These are phyloP conservation scores for Coemansia sp. DNA, from an alignment of 192 early-diverging fungal genomes.

Conservation along the genomic window DNA sequence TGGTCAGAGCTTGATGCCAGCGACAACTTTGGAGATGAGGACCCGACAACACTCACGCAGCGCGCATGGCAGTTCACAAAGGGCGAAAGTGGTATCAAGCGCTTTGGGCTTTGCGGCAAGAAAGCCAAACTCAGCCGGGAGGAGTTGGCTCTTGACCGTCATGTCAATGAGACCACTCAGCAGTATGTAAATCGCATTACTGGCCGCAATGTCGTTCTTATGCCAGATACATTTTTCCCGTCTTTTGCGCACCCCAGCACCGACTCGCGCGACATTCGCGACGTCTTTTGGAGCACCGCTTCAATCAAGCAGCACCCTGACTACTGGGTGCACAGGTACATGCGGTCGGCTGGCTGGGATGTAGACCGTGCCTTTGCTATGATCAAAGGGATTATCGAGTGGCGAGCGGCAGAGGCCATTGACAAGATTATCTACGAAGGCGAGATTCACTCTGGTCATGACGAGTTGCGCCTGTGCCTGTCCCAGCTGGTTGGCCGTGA, in stretches of 20 bases:
- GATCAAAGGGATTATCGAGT: slow-evolving; percentile 23
- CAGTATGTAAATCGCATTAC: slow-evolving; percentile 26
- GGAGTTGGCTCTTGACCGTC: slow-evolving; percentile 21
- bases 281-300: slow-evolving; percentile 27
- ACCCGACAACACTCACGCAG: slow-evolving; percentile 18
- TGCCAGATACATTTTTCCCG: slow-evolving; percentile 32
- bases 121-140: slow-evolving; percentile 15
- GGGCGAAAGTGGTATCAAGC: slow-evolving; percentile 18
- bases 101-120: slow-evolving; percentile 4
- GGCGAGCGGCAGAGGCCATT: slow-evolving; percentile 32
- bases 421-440: slow-evolving; percentile 36
- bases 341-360: slow-evolving; percentile 33
- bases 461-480: slow-evolving; percentile 33
- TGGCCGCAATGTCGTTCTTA: slow-evolving; percentile 16
- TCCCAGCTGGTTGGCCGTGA: slow-evolving; percentile 32
- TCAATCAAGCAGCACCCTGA: slow-evolving; percentile 40
- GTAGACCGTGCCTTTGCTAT: slow-evolving; percentile 20
- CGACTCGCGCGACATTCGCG: slow-evolving; percentile 24
- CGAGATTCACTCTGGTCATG: slow-evolving; percentile 15
- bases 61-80: slow-evolving; percentile 44
- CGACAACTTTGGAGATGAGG: slow-evolving; percentile 8
- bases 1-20: slow-evolving; percentile 24
- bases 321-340: slow-evolving; percentile 34
- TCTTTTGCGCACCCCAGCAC: slow-evolving; percentile 27
- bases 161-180: slow-evolving; percentile 42